These are phyloP conservation scores for Xylaria sp. DNA, from an alignment of 495 filamentous ascomycete species.

Conservation along the genomic window DNA sequence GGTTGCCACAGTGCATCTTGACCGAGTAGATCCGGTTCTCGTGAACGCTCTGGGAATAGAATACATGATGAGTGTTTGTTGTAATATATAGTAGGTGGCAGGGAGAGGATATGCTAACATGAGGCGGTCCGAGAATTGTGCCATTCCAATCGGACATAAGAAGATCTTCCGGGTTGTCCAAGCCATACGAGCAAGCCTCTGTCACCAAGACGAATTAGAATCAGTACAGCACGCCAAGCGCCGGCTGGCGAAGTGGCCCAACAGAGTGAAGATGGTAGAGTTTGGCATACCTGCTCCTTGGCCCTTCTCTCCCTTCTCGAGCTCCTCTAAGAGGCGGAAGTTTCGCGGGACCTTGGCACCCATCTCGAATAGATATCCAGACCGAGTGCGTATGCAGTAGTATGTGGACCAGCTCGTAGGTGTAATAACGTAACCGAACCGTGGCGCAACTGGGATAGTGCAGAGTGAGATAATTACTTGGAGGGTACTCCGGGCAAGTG, in stretches of 20 bases:
- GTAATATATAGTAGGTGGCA: neutral
- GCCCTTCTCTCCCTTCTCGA: constrained; percentile 99
- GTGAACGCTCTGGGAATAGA: constrained; percentile 74
- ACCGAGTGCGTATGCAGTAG: neutral
- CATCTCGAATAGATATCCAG: constrained; percentile 39
- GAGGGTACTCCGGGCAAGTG: neutral
- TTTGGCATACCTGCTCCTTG: constrained; percentile 78
- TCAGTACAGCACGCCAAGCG: neutral
- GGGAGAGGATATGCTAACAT: constrained; percentile 65
- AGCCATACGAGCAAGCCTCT: constrained; percentile 95
- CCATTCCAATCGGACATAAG: constrained; percentile 99
- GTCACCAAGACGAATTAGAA: neutral
- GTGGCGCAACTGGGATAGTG: neutral
- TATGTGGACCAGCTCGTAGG: neutral
- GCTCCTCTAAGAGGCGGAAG: constrained; percentile 94
- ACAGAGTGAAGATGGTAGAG: neutral
- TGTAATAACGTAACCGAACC: neutral
- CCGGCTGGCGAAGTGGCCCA: neutral
- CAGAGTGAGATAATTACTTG: neutral
- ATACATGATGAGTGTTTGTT: constrained; percentile 23
- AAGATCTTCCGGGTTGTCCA: constrained; percentile 92
- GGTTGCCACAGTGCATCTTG: constrained; percentile 92
- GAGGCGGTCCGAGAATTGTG: constrained; percentile 94
- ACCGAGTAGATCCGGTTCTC: constrained; percentile 99
- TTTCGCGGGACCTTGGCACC: constrained; percentile 90